Base-by-base conservation (phyloP, 1,139 yeast species). In the Protomyces lactucae-debilis region DNA sequence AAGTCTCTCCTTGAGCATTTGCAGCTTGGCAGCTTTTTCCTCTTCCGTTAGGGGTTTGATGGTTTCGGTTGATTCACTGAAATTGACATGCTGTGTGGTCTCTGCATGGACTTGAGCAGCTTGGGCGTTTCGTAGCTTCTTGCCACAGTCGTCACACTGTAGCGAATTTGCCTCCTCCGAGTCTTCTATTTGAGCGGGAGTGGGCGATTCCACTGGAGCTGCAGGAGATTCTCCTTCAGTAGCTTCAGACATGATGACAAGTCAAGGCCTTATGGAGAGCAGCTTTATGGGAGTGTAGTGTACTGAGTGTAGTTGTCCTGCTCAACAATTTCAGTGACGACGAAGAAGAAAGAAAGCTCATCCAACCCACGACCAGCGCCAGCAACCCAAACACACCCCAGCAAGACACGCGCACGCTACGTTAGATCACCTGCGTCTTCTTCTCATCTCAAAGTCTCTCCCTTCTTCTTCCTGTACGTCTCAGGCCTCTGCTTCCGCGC, bases 21-120 rank as follows among this genome's bases (percentile, higher is more conserved):
- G 72, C 61, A 76, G 67, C 64, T 74, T 72, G 28, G 72, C 71
- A 5, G 67, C 71, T 60, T 72, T 71, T 55, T 75, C 75, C 64
- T 73, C 77, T 48, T 71, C 72, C 12, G 75, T 71, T 55, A 73
- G 64, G 8, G 70, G 72, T 12, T 68, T 63, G 21, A 69, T 61
- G 25, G 60, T 63, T 37, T 69, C 70, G 16, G 57, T 52, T 16
- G 67, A 67, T 35, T 68, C 70, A 23, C 68, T 68, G 55, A 68
- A 69, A 16, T 67, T 55, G 14, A 52, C 51, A 55, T 69, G 69
- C 39, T 56, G 57, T 4, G 69, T 68, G 61, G 60, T 57, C n/a
- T 61, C 61, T 10, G 61, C 61, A 45, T 68, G 69, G 35, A 64
- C 53, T 55, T 68, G 70, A 5, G 68, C 69, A 53, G 63, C 59